These are phyloP conservation scores for Quaeritorhiza haematococci DNA, from an alignment of 371 early-diverging fungal species.

Conservation along the genomic window DNA sequence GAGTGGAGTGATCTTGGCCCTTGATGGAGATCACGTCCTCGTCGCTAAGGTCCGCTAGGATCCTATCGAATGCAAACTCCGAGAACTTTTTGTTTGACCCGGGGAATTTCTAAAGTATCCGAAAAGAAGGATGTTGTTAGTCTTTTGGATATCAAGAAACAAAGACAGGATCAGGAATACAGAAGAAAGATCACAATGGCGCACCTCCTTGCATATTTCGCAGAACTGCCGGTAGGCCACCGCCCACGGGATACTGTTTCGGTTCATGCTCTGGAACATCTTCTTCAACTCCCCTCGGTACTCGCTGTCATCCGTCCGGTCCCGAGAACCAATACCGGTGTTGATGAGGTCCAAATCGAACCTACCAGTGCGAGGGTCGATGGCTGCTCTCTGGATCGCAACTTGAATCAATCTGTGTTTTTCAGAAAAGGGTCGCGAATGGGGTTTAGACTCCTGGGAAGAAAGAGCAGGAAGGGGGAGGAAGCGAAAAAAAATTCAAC, in stretches of 20 bases:
- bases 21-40: too few species aligned
- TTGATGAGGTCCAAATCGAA: constrained; percentile 96
- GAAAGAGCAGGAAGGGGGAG: constrained; percentile 69
- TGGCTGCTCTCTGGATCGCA: constrained; percentile 92
- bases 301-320: constrained; percentile 13
- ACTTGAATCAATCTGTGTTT: constrained; percentile 68
- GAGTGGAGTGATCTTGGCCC: too few species aligned
- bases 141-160: too few species aligned
- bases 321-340: constrained; percentile 67
- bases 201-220: constrained; percentile 15
- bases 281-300: constrained; percentile 16
- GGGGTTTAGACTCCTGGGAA: constrained; percentile 76
- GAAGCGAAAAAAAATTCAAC: not conserved
- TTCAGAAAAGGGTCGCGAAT: constrained; percentile 43
- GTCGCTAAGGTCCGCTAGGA: too few species aligned
- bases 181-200: too few species aligned
- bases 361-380: constrained; percentile 96
- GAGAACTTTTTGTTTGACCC: not conserved
- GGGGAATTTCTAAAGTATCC: too few species aligned
- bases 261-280: constrained; percentile 14
- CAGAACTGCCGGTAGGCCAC: constrained; percentile 19
- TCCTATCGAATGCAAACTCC: not conserved
- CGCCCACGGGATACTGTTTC: constrained; percentile 4
- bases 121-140: too few species aligned
- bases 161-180: too few species aligned